Percentiles rank a stretch among this genome's conserved stretches.
Conservation (phyloP, 2,329 filamentous ascomycete genomes). For the Xylariaceae sp. region DNA sequence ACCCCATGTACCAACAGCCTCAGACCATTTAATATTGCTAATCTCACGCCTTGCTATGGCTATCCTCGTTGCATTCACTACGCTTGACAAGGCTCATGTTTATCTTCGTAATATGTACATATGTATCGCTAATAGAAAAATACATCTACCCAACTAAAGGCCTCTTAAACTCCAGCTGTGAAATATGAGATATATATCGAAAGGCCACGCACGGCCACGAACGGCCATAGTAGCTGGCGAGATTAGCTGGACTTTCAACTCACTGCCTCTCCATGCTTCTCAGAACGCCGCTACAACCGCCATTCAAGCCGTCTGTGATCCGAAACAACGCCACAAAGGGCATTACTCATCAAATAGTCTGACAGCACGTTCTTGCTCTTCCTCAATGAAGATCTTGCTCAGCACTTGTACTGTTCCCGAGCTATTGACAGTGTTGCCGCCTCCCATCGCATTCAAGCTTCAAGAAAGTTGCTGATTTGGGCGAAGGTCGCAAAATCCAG, state of each 20-base stretch:
- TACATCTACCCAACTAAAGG: conserved; percentile 83
- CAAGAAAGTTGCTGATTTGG: conserved; percentile 80
- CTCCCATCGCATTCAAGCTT: conserved; percentile 67
- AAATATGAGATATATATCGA: conserved; percentile 85
- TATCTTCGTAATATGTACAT: too few species aligned
- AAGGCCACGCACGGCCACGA: conserved; percentile 77
- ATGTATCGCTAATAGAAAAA: too few species aligned
- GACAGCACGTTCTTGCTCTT: conserved; percentile 71
- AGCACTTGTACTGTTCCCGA: conserved; percentile 73
- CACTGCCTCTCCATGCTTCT: conserved; percentile 87
- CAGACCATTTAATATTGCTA: conserved; percentile 27
- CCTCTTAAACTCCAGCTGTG: conserved; percentile 83
- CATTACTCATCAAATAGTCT: conserved; percentile 77
- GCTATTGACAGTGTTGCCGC: too few species aligned
- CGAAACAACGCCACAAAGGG: conserved; percentile 89
- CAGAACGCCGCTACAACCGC: conserved; percentile 80
- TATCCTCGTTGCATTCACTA: conserved; percentile 72
- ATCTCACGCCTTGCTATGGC: conserved; percentile 74
- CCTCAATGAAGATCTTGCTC: conserved; percentile 81
- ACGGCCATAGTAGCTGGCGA: conserved; percentile 82
- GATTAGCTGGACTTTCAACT: conserved; percentile 81
- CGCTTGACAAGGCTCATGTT: conserved; percentile 81
- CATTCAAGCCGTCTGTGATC: conserved; percentile 86
- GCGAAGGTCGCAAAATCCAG: conserved; percentile 81
- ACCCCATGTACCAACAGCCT: neutral